phyloP scores from a whole-genome alignment of 192 early-diverging fungal species.

The Chytriomyces sp. region DNA sequence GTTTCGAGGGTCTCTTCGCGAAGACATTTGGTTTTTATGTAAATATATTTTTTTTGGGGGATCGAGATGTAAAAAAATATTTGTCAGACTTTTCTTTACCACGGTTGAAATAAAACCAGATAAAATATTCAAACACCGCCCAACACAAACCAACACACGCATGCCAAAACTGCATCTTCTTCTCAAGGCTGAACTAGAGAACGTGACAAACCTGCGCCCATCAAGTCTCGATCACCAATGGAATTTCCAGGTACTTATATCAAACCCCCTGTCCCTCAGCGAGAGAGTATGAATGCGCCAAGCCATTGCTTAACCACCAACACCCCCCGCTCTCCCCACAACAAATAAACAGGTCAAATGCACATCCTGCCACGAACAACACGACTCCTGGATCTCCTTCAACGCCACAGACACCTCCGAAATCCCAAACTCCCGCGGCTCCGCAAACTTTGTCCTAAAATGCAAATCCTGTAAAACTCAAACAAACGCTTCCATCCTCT shows the following conservation, averaged over 20 bases:
- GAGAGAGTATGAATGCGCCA: too few relatives aligned
- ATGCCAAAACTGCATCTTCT: constrained; percentile 41
- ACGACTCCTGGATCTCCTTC: constrained; percentile 70
- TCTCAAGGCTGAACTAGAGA: constrained; percentile 77
- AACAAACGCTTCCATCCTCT: constrained; percentile 32
- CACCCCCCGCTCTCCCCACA: background rate
- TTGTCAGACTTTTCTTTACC: too few relatives aligned
- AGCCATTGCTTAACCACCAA: background rate
- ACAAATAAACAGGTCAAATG: constrained; percentile 61
- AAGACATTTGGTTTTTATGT: constrained; percentile 14
- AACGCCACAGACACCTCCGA: constrained; percentile 67
- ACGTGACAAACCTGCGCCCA: constrained; percentile 76
- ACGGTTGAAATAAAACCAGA: too few relatives aligned
- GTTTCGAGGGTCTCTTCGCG: constrained; percentile 19
- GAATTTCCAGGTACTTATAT: constrained; percentile 51
- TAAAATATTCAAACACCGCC: too few relatives aligned
- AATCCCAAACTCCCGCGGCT: constrained; percentile 74
- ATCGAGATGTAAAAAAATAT: too few relatives aligned
- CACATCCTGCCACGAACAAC: constrained; percentile 77
- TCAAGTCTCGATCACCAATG: constrained; percentile 70
- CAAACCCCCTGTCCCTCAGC: background rate
- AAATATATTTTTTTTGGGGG: too few relatives aligned
- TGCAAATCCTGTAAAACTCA: constrained; percentile 51
- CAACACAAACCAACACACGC: too few relatives aligned
- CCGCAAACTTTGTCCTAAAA: constrained; percentile 85